These are phyloP conservation scores for Hygrocybe punicea DNA, from an alignment of 768 basidiomycete species.

Conservation along the genomic window DNA sequence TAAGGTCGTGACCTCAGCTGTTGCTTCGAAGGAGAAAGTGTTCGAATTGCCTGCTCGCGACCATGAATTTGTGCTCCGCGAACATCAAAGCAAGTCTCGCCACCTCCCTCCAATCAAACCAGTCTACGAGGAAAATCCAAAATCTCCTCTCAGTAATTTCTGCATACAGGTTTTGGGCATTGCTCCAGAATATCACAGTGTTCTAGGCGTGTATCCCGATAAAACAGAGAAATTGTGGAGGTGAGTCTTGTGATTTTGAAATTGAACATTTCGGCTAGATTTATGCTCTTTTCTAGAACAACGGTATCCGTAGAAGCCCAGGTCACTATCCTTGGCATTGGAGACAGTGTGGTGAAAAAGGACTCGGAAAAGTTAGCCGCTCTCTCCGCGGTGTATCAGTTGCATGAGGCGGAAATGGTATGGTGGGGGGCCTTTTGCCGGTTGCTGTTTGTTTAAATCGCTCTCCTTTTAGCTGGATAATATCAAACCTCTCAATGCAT, in stretches of 20 bases:
- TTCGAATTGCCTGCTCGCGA: conserved; percentile 37
- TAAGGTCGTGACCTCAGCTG: background rate
- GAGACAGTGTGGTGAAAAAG: conserved; percentile 56
- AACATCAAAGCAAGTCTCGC: conserved; percentile 27
- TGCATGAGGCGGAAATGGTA: conserved; percentile 62
- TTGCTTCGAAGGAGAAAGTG: background rate
- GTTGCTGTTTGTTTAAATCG: background rate
- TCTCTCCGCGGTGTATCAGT: conserved; percentile 67
- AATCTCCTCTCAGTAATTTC: conserved; percentile 43
- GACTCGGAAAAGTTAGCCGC: conserved; percentile 75
- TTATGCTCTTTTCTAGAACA: conserved; percentile 1
- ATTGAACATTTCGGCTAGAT: background rate
- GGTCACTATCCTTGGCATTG: conserved; percentile 31
- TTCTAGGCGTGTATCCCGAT: conserved; percentile 26
- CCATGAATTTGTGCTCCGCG: conserved; percentile 32
- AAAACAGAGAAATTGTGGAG: conserved; percentile 40
- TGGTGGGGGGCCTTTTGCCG: conserved; percentile 26
- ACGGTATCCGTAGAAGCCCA: conserved; percentile 3
- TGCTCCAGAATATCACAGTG: conserved; percentile 33
- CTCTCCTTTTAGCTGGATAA: background rate
- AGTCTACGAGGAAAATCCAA: conserved; percentile 35
- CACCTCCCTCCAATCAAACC: conserved; percentile 28
- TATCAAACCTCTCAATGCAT: background rate
- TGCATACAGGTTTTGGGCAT: conserved; percentile 26
- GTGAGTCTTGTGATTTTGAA: conserved; percentile 30